These are phyloP conservation scores for Gyrodon lividus DNA, from an alignment of 768 basidiomycete genomes.

Conservation along the genomic window DNA sequence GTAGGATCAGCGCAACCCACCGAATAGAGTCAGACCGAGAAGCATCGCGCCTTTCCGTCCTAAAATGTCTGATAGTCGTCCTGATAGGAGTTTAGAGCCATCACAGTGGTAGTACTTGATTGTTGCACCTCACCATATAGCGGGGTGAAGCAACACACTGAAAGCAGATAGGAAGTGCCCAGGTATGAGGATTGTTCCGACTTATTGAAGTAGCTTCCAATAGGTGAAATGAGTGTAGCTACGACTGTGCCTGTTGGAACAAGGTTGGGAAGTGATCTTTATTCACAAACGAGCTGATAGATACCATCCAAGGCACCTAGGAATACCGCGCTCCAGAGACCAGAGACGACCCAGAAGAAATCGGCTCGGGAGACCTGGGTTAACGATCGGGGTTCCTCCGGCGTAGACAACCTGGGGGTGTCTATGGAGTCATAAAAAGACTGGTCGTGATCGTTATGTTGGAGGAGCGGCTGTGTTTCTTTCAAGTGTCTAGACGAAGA, in stretches of 20 bases:
- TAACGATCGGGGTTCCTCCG: slow-evolving; percentile 30
- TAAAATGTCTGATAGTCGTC: slow-evolving; percentile 80
- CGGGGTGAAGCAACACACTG: slow-evolving; percentile 89
- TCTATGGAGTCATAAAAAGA: slow-evolving; percentile 48
- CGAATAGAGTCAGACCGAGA: slow-evolving; percentile 79
- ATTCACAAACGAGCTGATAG: slow-evolving; percentile 18
- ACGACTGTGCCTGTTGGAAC: slow-evolving; percentile 66
- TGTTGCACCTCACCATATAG: slow-evolving; percentile 61
- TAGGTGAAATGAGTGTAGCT: slow-evolving; percentile 80
- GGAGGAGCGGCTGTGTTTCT: slow-evolving; percentile 60
- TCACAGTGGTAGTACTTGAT: slow-evolving; percentile 2
- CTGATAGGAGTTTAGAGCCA: slow-evolving; percentile 40
- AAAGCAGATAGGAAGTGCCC: slow-evolving; percentile 84
- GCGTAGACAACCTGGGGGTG: slow-evolving; percentile 28
- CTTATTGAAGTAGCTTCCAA: slow-evolving; percentile 82
- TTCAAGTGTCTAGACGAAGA: slow-evolving; percentile 34
- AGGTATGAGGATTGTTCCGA: slow-evolving; percentile 83
- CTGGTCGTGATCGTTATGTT: slow-evolving; percentile 21
- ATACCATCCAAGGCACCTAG: slow-evolving; percentile 83
- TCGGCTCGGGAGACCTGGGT: slow-evolving; percentile 54
- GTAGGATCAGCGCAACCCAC: slow-evolving; percentile 39
- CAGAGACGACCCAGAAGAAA: slow-evolving; percentile 69
- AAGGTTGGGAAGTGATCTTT: not conserved
- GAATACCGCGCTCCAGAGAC: slow-evolving; percentile 81
- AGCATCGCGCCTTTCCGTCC: slow-evolving; percentile 88